Evolutionary conservation across 1,284 basidiomycete species (phyloP), one percentile per base, ranked within the genome.

Genomic region (Melanopsichium pennsylvanicum): DNA sequence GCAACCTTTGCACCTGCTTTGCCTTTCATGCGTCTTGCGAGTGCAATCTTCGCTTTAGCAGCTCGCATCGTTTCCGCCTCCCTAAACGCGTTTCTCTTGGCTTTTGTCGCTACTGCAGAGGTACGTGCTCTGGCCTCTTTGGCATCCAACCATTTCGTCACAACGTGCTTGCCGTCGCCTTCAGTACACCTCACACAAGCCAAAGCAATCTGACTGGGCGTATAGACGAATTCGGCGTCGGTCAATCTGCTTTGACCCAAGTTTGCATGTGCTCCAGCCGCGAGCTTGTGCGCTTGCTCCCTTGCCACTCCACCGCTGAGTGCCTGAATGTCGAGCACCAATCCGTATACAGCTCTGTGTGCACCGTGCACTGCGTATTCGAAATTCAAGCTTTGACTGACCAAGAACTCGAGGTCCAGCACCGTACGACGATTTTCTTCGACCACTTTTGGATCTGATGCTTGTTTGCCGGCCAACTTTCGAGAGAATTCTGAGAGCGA

Each of bases 291-390:
- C 12, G 66, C n/a, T 3, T 72, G 45, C 23, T 70, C 68, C 18
- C 61, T 45, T 21, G 34, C 31, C 34, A 64, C n/a, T 11, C 35
- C 42, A 2, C 18, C 19, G 9, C 19, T 27, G 0, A 62, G 9
- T 15, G 92, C 90, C 85, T 98, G 93, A 18, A 93, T 80, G 81
- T 98, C 95, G 16, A 98, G 85, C 83, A 88, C 89, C 43, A 97
- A 86, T 2, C 95, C 95, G 86, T 92, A 91, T 18, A 96, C 80
- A 0, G 92, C 90, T 50, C 91, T 85, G 74, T 97, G 92, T 2
- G 92, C 87, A 74, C 95, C 92, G 86, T 92, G 92, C 0, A 93
- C 88, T 13, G 90, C 88, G 76, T 97, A 96, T 79, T 98, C 93
- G 70, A 98, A 98, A 33, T 87, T 85, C 25, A 98, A 85, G 68